These are phyloP conservation scores for Saturnispora serradocipensis DNA, from an alignment of 805 yeast species.

Conservation along the genomic window DNA sequence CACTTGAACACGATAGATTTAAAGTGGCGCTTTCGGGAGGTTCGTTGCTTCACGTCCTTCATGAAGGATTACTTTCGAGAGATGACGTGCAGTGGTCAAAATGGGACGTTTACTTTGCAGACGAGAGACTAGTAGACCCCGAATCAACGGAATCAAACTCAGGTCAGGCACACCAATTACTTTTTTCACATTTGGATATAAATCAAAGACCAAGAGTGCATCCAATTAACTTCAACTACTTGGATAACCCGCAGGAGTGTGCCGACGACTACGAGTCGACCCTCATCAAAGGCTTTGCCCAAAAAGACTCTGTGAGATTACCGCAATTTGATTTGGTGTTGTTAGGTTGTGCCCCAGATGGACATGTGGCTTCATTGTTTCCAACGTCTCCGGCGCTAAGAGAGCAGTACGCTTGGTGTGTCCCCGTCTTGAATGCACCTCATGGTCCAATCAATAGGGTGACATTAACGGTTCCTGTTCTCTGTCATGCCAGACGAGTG, in stretches of 20 bases:
- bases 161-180: conserved; percentile 77
- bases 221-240: conserved; percentile 71
- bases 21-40: conserved; percentile 93
- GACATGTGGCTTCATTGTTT: conserved; percentile 93
- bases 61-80: conserved; percentile 75
- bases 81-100: conserved; percentile 72
- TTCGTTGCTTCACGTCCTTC: conserved; percentile 74
- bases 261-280: conserved; percentile 89
- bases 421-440: conserved; percentile 88
- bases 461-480: conserved; percentile 87
- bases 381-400: conserved; percentile 85
- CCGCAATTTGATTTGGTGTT: conserved; percentile 90
- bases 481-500: conserved; percentile 86
- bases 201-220: conserved; percentile 58
- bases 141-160: conserved; percentile 76
- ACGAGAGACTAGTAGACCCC: conserved; percentile 89
- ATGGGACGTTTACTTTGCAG: conserved; percentile 96
- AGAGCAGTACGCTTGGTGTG: conserved; percentile 91
- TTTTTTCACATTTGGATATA: conserved; percentile 60
- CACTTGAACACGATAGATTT: conserved; percentile 54
- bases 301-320: conserved; percentile 88
- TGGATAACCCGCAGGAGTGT: conserved; percentile 79
- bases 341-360: conserved; percentile 97
- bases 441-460: conserved; percentile 79
- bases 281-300: conserved; percentile 84